Percentiles rank a stretch among this genome's conserved stretches.
Evolutionary conservation across 306 rosid species (phyloP).

Genomic region (Ormosia semicastrata): DNA sequence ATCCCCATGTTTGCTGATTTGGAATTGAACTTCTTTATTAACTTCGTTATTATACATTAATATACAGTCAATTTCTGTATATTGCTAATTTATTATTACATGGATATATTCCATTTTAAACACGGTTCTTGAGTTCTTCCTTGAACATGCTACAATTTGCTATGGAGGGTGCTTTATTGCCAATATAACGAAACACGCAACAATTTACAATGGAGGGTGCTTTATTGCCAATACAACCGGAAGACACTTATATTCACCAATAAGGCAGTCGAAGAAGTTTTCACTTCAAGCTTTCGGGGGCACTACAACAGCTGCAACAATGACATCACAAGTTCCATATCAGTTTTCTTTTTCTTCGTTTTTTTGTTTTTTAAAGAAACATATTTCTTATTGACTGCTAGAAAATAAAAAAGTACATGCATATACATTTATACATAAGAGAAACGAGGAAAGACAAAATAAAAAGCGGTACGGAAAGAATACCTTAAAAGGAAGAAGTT

Average conservation of each 20-base stretch:
- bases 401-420: no score
- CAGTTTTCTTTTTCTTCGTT: not conserved
- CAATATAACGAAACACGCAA: not conserved
- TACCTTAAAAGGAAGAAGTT: no score
- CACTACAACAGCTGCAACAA: conserved; percentile 30
- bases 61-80: not conserved
- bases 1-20: no score
- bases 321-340: not conserved
- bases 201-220: not conserved
- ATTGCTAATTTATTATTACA: not conserved
- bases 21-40: no score
- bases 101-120: not conserved
- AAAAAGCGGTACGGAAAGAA: no score
- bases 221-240: not conserved
- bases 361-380: no score
- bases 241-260: not conserved
- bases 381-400: no score
- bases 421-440: no score
- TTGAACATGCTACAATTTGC: not conserved
- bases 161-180: not conserved
- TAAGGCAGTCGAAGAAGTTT: not conserved
- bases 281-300: conserved; percentile 24
- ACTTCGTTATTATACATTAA: not conserved
- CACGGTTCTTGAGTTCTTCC: not conserved
- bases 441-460: no score